Conservation (phyloP, 495 filamentous ascomycete species). For the Neurospora tetraspora region DNA sequence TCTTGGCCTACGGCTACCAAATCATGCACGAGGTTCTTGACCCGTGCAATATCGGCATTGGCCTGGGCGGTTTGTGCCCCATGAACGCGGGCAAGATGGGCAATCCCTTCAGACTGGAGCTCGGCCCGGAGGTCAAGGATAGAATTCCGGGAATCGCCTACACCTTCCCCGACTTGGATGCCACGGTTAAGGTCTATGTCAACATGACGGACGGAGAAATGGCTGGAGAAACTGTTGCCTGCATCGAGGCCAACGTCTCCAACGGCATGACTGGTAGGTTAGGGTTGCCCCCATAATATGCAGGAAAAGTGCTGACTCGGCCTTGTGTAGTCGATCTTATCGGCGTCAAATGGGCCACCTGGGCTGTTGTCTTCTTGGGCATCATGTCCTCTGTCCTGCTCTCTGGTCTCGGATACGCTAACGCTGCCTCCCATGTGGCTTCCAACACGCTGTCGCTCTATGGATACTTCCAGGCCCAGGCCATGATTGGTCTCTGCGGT, state of each 20-base stretch:
- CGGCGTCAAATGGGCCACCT: constrained; percentile 81
- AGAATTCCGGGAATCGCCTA: constrained; percentile 80
- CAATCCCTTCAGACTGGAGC: constrained; percentile 55
- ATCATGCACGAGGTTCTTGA: constrained; percentile 55
- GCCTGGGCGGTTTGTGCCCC: constrained; percentile 74
- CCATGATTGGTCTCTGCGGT: constrained; percentile 82
- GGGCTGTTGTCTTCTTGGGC: constrained; percentile 75
- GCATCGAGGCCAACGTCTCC: constrained; percentile 78
- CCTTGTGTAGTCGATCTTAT: constrained; percentile 57
- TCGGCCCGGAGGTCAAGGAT: constrained; percentile 45
- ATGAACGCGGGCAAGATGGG: constrained; percentile 83
- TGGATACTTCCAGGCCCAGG: constrained; percentile 91
- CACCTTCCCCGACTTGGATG: constrained; percentile 86
- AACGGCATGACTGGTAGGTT: constrained; percentile 66
- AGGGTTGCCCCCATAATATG: not conserved
- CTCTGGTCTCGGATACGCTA: constrained; percentile 80
- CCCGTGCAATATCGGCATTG: constrained; percentile 51
- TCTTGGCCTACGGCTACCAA: constrained; percentile 74
- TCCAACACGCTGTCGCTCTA: constrained; percentile 89
- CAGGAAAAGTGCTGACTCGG: not conserved
- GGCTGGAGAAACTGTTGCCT: constrained; percentile 57
- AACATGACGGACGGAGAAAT: constrained; percentile 44
- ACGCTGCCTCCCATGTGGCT: constrained; percentile 91
- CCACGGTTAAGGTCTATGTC: constrained; percentile 71
- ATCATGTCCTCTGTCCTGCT: constrained; percentile 75